Evolutionary conservation across 2,329 filamentous ascomycete species (phyloP).

Genomic region (Orbilia ellipsospora): DNA sequence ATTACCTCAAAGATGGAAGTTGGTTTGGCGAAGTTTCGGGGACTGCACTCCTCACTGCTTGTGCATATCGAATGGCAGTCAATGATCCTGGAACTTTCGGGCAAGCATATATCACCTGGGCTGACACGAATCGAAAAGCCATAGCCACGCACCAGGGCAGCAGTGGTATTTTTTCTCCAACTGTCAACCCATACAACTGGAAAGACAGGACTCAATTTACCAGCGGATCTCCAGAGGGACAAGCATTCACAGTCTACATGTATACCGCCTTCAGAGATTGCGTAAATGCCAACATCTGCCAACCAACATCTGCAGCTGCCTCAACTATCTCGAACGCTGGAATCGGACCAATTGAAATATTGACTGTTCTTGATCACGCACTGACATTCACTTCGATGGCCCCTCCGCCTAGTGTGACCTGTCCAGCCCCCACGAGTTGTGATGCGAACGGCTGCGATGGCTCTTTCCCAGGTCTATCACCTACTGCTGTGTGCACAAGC

Average conservation of each 20-base stretch:
- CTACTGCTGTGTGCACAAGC: slow-evolving; percentile 16
- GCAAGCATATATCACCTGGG: slow-evolving; percentile 5
- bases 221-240: slow-evolving; percentile 4
- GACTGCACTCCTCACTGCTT: slow-evolving; percentile 3
- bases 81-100: slow-evolving; percentile 5
- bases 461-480: slow-evolving; percentile 9
- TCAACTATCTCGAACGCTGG: slow-evolving; percentile 5
- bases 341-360: slow-evolving; percentile 4
- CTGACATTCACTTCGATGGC: slow-evolving; percentile 3
- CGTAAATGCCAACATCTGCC: slow-evolving; percentile 3
- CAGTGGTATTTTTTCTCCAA: slow-evolving; percentile 2
- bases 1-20: slow-evolving; percentile 6
- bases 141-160: slow-evolving; percentile 4
- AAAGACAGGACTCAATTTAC: slow-evolving; percentile 6
- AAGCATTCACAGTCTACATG: slow-evolving; percentile 6
- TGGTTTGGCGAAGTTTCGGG: slow-evolving; percentile 5
- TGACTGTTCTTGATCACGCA: slow-evolving; percentile 5
- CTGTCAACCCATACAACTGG: slow-evolving; percentile 5
- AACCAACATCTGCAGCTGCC: slow-evolving; percentile 5
- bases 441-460: slow-evolving; percentile 22
- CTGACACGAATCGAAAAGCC: background rate
- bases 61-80: slow-evolving; percentile 5
- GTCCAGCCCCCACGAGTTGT: slow-evolving; percentile 10
- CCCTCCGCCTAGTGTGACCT: slow-evolving; percentile 5
- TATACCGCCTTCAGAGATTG: slow-evolving; percentile 5